These are phyloP conservation scores for Isabelozyma heimii DNA, from an alignment of 805 yeast genomes.

Conservation along the genomic window DNA sequence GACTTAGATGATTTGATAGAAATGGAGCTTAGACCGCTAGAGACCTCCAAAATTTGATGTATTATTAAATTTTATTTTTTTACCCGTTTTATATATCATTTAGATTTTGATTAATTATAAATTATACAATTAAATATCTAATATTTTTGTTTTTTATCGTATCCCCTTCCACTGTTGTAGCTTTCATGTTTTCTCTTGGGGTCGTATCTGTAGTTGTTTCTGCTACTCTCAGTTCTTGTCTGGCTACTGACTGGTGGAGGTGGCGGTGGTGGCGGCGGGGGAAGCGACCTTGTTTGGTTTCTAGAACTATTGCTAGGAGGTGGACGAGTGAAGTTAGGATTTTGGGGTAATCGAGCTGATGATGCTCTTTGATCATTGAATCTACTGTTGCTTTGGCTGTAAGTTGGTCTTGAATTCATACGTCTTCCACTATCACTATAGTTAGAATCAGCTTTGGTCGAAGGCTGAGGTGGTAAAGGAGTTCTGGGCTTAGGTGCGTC, in stretches of 20 bases:
- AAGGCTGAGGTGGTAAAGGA: conserved; percentile 10
- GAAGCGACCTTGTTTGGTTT: background rate
- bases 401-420: background rate
- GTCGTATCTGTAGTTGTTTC: conserved; percentile 11
- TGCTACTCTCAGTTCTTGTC: conserved; percentile 4
- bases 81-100: background rate
- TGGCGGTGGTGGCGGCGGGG: conserved; percentile 19
- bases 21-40: conserved; percentile 16
- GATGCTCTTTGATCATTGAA: conserved; percentile 1
- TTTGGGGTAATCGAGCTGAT: background rate
- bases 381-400: conserved; percentile 1
- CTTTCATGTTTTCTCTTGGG: conserved; percentile 24
- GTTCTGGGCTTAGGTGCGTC: background rate
- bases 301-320: background rate
- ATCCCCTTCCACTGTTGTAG: conserved; percentile 14
- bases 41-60: conserved; percentile 1
- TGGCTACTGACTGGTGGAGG: conserved; percentile 17
- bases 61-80: background rate
- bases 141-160: conserved; percentile 30
- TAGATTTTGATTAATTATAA: background rate
- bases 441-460: conserved; percentile 4
- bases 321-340: background rate
- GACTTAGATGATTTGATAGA: conserved; percentile 22
- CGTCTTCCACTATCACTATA: conserved; percentile 5
- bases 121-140: conserved; percentile 4